Evolutionary conservation across 331 rosid species (phyloP).

Genomic region (Acacia concinna): DNA sequence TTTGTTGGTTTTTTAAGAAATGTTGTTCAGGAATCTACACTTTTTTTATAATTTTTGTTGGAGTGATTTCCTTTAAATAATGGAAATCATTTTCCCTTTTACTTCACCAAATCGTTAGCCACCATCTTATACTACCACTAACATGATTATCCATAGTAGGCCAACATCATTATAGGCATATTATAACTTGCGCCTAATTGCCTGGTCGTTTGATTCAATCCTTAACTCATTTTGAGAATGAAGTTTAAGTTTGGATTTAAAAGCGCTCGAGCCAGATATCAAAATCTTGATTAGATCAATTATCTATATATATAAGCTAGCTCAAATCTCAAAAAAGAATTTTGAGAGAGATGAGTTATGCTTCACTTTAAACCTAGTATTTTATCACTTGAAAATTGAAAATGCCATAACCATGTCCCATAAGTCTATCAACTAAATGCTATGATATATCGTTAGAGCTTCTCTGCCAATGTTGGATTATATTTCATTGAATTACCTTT

Average conservation of each 20-base stretch:
- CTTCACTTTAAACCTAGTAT: background rate
- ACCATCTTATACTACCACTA: background rate
- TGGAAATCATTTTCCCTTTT: background rate
- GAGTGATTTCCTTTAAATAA: background rate
- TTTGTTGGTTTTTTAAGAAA: background rate
- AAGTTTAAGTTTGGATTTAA: background rate
- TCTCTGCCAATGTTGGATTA: background rate
- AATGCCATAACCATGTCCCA: background rate
- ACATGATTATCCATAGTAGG: background rate
- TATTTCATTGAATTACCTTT: background rate
- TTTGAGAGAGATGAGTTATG: background rate
- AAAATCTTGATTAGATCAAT: background rate
- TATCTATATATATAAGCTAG: background rate
- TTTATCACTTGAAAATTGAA: background rate
- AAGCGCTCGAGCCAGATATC: background rate
- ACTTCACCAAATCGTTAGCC: background rate
- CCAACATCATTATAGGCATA: background rate
- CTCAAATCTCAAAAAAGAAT: background rate
- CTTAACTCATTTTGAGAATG: background rate
- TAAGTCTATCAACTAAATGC: background rate
- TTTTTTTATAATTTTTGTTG: background rate
- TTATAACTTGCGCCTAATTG: background rate
- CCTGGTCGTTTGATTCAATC: background rate
- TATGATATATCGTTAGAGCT: background rate
- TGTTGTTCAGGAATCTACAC: background rate